Base-by-base conservation (phyloP, 768 basidiomycete genomes). In the Obba rivulosa region DNA sequence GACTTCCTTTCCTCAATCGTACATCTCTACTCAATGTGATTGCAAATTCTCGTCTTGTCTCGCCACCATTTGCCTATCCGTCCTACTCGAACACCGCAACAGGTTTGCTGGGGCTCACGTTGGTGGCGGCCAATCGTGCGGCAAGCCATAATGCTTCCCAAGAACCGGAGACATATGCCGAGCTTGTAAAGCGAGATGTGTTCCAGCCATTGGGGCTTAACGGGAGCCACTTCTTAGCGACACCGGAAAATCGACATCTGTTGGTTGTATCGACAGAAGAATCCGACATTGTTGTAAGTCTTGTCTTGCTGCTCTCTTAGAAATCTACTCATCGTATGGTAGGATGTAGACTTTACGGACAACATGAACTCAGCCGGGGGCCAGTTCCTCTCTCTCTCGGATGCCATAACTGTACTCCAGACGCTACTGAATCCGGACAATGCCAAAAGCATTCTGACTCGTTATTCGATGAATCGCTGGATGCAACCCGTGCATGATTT, bases 301-400 rank as follows among this genome's bases (percentile, higher is more conserved):
- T n/a, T n/a, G n/a, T n/a, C n/a, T n/a, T n/a, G n/a, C n/a, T n/a
- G n/a, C n/a, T n/a, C n/a, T n/a, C n/a, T n/a, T n/a, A n/a, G n/a
- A n/a, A n/a, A n/a, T n/a, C n/a, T n/a, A n/a, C n/a, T n/a, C n/a
- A n/a, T n/a, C n/a, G n/a, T n/a, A n/a, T n/a, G n/a, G n/a, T n/a
- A n/a, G n/a, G n/a, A n/a, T n/a, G n/a, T n/a, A n/a, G n/a, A n/a
- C n/a, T n/a, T n/a, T n/a, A n/a, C n/a, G n/a, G n/a, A n/a, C n/a
- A n/a, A n/a, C n/a, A n/a, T n/a, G n/a, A n/a, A n/a, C 48, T 66
- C 77, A 2, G 57, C 73, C 2, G 78, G 71, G 2, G 78, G 77
- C 2, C 78, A 81, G 51, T 76, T 74, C 54, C 69, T 71, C 50
- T 78, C 77, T 0, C 62, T 80, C 10, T 55, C 68, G 1, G 80